Evolutionary conservation across 495 filamentous ascomycete species (phyloP), one percentile per base, ranked within the genome.

Genomic region (Penicillium steckii): DNA sequence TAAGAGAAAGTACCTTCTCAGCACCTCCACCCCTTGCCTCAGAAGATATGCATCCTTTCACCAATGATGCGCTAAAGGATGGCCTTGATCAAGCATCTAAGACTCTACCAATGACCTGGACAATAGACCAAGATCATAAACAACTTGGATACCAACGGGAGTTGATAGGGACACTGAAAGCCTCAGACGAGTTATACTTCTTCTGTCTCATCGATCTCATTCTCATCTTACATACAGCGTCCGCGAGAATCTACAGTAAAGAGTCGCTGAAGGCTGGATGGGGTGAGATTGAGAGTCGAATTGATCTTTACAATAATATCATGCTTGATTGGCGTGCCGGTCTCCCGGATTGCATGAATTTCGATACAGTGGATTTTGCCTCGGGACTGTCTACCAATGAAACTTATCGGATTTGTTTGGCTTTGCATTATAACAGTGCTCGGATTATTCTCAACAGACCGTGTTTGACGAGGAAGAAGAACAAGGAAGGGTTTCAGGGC

Each of bases 381-480:
- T 13, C 10, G n/a, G 8, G 10, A 3, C 29, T 32, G 10, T 2
- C 29, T 32, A 3, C 9, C n/a, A 3, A 1, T 8, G 5, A 32
- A 1, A 13, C 29, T 32, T 43, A 23, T 19, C 60, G 61, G 12
- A 25, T 53, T 18, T 46, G 50, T 37, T 55, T 68, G 25, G 68
- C 68, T 8, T 68, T 82, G 41, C 66, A 71, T 32, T 79, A 78
- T 52, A 67, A 75, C 56, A 73, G 74, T 48, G 67, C 70, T 13
- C 59, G 64, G 5, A 76, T 80, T 21, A 60, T 82, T 22, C 68
- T 77, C 25, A 74, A 73, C 43, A 75, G 81, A 9, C 81, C 81
- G n/a, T 80, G 73, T 61, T n/a, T 43, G 5, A 18, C 40, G 18
- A 15, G 18, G 7, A 15, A 19, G 4, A 43, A 24, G 15, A 6